Evolutionary conservation across 2,329 filamentous ascomycete species (phyloP), one percentile per base, ranked within the genome.

Genomic region (Curvularia spicifera): DNA sequence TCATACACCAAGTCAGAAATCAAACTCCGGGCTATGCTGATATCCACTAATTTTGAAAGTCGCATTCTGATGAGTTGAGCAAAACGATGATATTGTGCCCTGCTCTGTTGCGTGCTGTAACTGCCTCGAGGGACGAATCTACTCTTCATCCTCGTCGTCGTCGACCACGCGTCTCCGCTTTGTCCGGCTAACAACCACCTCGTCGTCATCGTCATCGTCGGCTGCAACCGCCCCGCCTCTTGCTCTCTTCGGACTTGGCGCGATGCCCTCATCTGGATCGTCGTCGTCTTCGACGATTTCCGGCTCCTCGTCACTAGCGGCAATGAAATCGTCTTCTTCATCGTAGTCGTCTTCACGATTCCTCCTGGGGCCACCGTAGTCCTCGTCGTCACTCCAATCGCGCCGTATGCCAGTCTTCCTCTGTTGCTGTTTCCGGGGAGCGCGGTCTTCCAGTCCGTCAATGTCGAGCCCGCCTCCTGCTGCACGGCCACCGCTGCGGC

Each of bases 281-380:
- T 81, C 79, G 29, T 90, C 87, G 20, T 88, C 87, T 0, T 83
- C 86, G 3, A 82, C 85, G 31, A 84, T 86, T 57, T 81, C 78
- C 40, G 85, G 86, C 42, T 93, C 91, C 57, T 91, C 89, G 64
- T 92, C 90, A 68, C 89, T 92, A 3, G 82, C 83, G 3, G 89
- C 91, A 55, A 94, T 84, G 72, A 94, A 94, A 56, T 89, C 91
- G 70, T 94, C 91, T 33, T 89, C 89, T 71, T 89, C 84, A 61
- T 93, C 90, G 71, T 94, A 94, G 66, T 91, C 89, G 64, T 93
- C 89, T 59, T 89, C 84, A 51, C 85, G 84, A 31, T 83, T 83
- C 37, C 84, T 83, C 15, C 86, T 85, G 8, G 65, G 64, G 20
- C 88, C 81, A 58, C 91, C 89, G 65, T 91, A 89, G 67, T 93